These are phyloP conservation scores for Harrya chromipes DNA, from an alignment of 768 basidiomycete genomes.

Conservation along the genomic window DNA sequence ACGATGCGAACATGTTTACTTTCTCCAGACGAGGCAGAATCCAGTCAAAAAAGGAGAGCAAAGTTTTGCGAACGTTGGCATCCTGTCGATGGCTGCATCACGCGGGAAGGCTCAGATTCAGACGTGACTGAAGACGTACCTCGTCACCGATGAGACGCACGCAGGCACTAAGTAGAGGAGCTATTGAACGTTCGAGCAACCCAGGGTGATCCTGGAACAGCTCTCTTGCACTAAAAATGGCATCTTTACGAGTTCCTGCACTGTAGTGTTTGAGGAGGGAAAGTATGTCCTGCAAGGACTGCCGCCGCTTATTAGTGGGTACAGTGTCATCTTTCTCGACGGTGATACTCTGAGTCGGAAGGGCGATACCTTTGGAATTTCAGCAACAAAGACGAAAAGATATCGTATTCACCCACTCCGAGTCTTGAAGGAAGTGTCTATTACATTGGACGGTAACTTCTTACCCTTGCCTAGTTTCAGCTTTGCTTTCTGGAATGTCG, in stretches of 20 bases:
- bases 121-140: conserved; percentile 39
- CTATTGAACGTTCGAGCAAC: conserved; percentile 49
- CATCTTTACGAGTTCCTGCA: conserved; percentile 72
- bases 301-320: conserved; percentile 74
- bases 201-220: conserved; percentile 61
- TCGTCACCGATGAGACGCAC: conserved; percentile 81
- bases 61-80: conserved; percentile 67
- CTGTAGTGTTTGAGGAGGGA: conserved; percentile 83
- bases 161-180: conserved; percentile 54
- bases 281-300: conserved; percentile 74
- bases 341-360: conserved; percentile 81
- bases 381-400: conserved; percentile 5
- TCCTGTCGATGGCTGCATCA: conserved; percentile 50
- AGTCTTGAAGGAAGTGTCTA: conserved; percentile 96
- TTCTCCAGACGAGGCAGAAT: conserved; percentile 59
- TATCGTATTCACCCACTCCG: conserved; percentile 58
- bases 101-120: not conserved
- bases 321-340: conserved; percentile 49
- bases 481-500: conserved; percentile 75
- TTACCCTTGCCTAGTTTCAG: conserved; percentile 97
- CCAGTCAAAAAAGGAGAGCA: conserved; percentile 72
- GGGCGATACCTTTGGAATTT: conserved; percentile 66
- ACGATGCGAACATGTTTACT: conserved; percentile 35
- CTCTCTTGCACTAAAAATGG: conserved; percentile 68
- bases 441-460: conserved; percentile 71